phyloP scores from a whole-genome alignment of 2,329 filamentous ascomycete genomes.

The Fusarium veterinarium region DNA sequence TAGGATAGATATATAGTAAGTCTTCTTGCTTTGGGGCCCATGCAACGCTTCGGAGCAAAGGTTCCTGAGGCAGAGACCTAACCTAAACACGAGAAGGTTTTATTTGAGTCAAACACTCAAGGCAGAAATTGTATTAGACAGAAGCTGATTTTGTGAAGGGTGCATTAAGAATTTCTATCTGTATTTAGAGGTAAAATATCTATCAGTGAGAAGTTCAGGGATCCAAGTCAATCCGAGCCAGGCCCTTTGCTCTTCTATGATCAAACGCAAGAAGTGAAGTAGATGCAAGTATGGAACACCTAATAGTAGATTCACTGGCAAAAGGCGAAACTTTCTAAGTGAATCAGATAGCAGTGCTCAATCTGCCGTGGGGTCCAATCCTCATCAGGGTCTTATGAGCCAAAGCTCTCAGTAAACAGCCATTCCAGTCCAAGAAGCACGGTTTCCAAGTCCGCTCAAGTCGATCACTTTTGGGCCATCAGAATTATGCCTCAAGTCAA shows the following conservation, averaged over 20 bases:
- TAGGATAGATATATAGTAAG: accelerated
- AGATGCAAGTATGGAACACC: accelerated
- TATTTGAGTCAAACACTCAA: accelerated
- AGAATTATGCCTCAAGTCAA: neutral
- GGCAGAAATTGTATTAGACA: accelerated
- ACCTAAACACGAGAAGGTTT: neutral
- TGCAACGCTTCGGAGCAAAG: accelerated
- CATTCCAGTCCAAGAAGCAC: constrained; percentile 9
- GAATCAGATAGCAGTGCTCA: neutral
- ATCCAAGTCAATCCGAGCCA: accelerated
- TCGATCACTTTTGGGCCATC: neutral
- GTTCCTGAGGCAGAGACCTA: neutral
- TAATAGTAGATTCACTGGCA: accelerated
- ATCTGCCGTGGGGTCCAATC: neutral
- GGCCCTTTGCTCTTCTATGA: accelerated
- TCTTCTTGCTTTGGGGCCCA: neutral
- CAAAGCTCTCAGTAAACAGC: neutral
- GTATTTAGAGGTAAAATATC: neutral
- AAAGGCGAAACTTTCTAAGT: accelerated
- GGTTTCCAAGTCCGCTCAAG: neutral
- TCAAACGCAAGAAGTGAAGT: accelerated
- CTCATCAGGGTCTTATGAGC: accelerated
- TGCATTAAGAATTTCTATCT: accelerated
- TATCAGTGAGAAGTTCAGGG: accelerated
- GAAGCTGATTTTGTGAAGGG: accelerated